Evolutionary conservation across 331 rosid species (phyloP).

Genomic region (Quercus lobata): DNA sequence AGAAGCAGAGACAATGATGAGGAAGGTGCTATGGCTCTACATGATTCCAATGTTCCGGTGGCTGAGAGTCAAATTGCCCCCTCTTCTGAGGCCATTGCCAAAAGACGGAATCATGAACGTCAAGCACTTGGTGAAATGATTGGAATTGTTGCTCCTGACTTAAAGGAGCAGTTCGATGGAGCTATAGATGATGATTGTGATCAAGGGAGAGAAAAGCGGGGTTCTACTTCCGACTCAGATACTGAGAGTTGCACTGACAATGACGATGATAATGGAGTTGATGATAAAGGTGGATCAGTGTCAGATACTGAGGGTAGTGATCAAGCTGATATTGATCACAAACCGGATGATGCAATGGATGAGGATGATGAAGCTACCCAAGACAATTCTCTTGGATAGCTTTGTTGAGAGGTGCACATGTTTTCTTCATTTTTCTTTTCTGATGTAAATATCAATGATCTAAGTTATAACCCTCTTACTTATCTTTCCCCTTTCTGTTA

Average conservation of each 20-base stretch:
- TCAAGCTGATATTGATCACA: constrained; percentile 38
- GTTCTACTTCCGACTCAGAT: constrained; percentile 45
- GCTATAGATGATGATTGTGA: constrained; percentile 26
- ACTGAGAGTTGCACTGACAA: constrained; percentile 52
- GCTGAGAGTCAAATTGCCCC: constrained; percentile 66
- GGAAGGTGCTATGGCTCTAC: constrained; percentile 43
- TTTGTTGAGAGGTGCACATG: not conserved
- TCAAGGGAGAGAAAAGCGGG: constrained; percentile 20
- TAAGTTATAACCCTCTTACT: not conserved
- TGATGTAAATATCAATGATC: constrained; percentile 7
- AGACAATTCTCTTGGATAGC: constrained; percentile 54
- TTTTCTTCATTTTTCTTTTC: not conserved
- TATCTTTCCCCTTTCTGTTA: not conserved
- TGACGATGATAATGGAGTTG: constrained; percentile 25
- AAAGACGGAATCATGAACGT: constrained; percentile 44
- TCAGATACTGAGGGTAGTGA: constrained; percentile 62
- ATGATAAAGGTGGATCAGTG: constrained; percentile 34
- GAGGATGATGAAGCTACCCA: constrained; percentile 64
- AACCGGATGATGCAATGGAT: constrained; percentile 57
- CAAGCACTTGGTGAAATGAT: constrained; percentile 81
- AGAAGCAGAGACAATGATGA: constrained; percentile 41
- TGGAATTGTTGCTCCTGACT: constrained; percentile 85
- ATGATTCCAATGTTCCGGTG: constrained; percentile 38
- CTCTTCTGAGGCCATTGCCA: constrained; percentile 29
- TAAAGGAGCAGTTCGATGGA: constrained; percentile 62